Percentiles rank a stretch among this genome's conserved stretches.
Evolutionary conservation across 1,139 yeast genomes (phyloP).

Genomic region (Kodamaea plutei): DNA sequence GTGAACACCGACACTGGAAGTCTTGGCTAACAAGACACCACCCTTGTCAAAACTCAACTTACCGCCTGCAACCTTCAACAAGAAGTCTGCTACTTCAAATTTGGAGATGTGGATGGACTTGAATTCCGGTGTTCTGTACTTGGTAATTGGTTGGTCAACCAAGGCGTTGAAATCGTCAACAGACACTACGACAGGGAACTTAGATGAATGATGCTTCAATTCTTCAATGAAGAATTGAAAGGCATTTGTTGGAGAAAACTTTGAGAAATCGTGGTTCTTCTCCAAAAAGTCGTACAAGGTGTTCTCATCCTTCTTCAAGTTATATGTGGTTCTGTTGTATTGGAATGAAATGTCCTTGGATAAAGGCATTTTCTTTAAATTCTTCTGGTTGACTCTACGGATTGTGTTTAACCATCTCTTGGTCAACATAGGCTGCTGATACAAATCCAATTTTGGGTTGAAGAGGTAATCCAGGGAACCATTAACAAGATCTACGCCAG

Average conservation of each 20-base stretch:
- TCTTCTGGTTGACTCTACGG: slow-evolving; percentile 50
- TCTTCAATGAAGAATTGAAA: slow-evolving; percentile 57
- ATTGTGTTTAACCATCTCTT: slow-evolving; percentile 58
- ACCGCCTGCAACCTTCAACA: slow-evolving; percentile 59
- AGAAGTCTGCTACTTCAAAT: slow-evolving; percentile 61
- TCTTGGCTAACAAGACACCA: slow-evolving; percentile 62
- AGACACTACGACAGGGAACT: slow-evolving; percentile 61
- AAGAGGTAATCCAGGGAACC: slow-evolving; percentile 69
- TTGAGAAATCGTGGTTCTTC: slow-evolving; percentile 40
- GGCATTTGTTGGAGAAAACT: slow-evolving; percentile 29
- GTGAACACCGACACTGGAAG: slow-evolving; percentile 26
- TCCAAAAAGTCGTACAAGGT: slow-evolving; percentile 38
- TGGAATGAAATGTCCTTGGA: slow-evolving; percentile 38
- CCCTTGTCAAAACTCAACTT: slow-evolving; percentile 51
- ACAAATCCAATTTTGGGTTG: slow-evolving; percentile 46
- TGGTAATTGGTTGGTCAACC: slow-evolving; percentile 51
- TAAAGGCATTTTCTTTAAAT: slow-evolving; percentile 48
- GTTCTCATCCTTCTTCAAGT: slow-evolving; percentile 39
- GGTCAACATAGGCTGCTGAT: slow-evolving; percentile 79
- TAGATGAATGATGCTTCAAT: slow-evolving; percentile 39
- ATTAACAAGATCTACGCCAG: slow-evolving; percentile 57
- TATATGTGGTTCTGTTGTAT: slow-evolving; percentile 30
- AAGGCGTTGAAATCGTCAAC: slow-evolving; percentile 75
- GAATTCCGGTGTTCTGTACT: slow-evolving; percentile 58
- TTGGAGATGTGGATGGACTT: slow-evolving; percentile 56